Evolutionary conservation across 2,329 filamentous ascomycete species (phyloP).

Genomic region (Fusarium sp.): DNA sequence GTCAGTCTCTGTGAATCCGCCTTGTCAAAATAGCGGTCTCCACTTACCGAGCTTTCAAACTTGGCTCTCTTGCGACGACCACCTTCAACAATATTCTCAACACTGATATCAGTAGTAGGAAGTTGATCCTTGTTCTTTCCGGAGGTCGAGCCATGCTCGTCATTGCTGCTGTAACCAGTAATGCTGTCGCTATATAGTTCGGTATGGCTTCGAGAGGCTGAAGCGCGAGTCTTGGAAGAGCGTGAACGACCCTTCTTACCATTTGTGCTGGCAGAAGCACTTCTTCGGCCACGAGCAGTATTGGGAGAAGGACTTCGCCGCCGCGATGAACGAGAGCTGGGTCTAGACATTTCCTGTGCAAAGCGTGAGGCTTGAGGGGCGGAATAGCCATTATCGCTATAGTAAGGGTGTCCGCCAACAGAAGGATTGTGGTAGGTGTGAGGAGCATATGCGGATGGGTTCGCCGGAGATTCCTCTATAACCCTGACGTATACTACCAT

Average conservation of each 20-base stretch:
- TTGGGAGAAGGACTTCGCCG: slow-evolving; percentile 84
- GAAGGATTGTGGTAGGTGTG: slow-evolving; percentile 65
- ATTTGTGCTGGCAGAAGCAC: slow-evolving; percentile 74
- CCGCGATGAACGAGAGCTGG: slow-evolving; percentile 76
- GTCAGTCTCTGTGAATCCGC: slow-evolving; percentile 47
- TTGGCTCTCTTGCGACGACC: slow-evolving; percentile 95
- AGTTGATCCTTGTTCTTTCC: slow-evolving; percentile 86
- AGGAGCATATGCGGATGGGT: slow-evolving; percentile 62
- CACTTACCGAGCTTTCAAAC: slow-evolving; percentile 93
- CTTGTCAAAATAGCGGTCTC: slow-evolving; percentile 43
- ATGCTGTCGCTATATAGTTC: slow-evolving; percentile 74
- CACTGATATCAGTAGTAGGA: slow-evolving; percentile 95
- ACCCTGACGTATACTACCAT: slow-evolving; percentile 95
- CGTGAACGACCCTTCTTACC: slow-evolving; percentile 77
- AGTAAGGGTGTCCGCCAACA: slow-evolving; percentile 63
- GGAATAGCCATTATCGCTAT: slow-evolving; percentile 66
- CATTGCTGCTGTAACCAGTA: slow-evolving; percentile 88
- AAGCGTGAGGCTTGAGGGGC: slow-evolving; percentile 63
- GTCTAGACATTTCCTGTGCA: slow-evolving; percentile 73
- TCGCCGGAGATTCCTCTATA: slow-evolving; percentile 69
- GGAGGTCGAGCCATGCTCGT: slow-evolving; percentile 78
- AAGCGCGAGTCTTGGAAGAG: slow-evolving; percentile 74
- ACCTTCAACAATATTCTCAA: slow-evolving; percentile 98
- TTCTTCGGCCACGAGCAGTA: slow-evolving; percentile 77
- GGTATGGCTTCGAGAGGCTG: slow-evolving; percentile 59